These are phyloP conservation scores for Daldinia caldariorum DNA, from an alignment of 495 filamentous ascomycete genomes.

Conservation along the genomic window DNA sequence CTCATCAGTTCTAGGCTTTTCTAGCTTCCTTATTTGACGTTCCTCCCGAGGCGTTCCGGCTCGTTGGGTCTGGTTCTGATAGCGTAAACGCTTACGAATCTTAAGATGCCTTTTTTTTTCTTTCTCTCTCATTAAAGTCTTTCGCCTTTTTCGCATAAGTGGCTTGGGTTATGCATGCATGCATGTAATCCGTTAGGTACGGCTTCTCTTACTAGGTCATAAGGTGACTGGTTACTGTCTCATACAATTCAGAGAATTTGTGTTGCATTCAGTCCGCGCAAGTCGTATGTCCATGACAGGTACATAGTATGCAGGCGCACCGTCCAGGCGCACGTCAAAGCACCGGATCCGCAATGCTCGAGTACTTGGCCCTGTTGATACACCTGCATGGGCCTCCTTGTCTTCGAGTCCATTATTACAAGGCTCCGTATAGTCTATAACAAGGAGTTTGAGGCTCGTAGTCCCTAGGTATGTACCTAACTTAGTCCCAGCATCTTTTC, in stretches of 20 bases:
- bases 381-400: slow-evolving; percentile 22
- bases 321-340: slow-evolving; percentile 33
- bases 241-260: slow-evolving; percentile 35
- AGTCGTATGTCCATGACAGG: slow-evolving; percentile 9
- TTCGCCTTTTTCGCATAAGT: background rate
- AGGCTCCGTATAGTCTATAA: slow-evolving; percentile 27
- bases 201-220: no score
- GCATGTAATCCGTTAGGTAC: background rate
- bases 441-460: slow-evolving; percentile 36
- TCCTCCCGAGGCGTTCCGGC: slow-evolving; percentile 3
- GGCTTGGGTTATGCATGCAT: background rate
- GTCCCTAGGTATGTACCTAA: slow-evolving; percentile 9
- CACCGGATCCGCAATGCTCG: slow-evolving; percentile 23
- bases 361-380: slow-evolving; percentile 25
- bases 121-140: no score
- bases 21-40: slow-evolving; percentile 1
- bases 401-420: slow-evolving; percentile 30
- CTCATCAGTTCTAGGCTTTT: slow-evolving; percentile 18
- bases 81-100: background rate
- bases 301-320: slow-evolving; percentile 3
- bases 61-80: background rate
- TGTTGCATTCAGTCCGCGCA: slow-evolving; percentile 7
- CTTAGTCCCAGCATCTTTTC: slow-evolving; percentile 1
- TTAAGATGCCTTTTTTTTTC: background rate
- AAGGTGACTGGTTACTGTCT: background rate